A percentile compares a stretch with the other conserved stretches of the same genome.
Evolutionary conservation across 495 filamentous ascomycete genomes (phyloP).

Genomic region (Penicillium nucicola): DNA sequence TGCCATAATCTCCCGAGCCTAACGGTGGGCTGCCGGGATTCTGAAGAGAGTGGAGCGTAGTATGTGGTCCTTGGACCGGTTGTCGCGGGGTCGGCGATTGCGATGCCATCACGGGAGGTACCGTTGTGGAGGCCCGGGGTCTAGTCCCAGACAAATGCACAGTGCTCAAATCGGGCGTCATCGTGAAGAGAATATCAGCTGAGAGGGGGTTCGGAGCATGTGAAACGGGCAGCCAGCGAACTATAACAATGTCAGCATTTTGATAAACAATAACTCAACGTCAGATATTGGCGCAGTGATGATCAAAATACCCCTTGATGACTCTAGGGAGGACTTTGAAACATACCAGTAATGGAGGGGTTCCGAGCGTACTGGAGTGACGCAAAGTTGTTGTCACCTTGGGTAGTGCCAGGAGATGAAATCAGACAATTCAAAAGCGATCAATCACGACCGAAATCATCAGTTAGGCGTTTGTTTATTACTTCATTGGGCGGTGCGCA

Average conservation of each 20-base stretch:
- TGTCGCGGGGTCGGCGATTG: conserved; percentile 44
- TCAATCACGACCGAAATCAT: background rate
- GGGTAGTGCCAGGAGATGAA: background rate
- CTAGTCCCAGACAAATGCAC: conserved; percentile 52
- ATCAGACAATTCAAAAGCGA: background rate
- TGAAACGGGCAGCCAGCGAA: background rate
- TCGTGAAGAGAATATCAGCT: conserved; percentile 8
- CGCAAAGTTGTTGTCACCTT: background rate
- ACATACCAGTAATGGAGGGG: conserved; percentile 9
- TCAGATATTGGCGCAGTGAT: background rate
- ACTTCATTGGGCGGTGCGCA: conserved; percentile 8
- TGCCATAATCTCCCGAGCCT: conserved; percentile 48
- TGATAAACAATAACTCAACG: conserved; percentile 1
- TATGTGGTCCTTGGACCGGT: conserved; percentile 41
- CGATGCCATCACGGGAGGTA: conserved; percentile 41
- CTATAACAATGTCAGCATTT: conserved; percentile 2
- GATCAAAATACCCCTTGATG: conserved; percentile 9
- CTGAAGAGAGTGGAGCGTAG: conserved; percentile 43
- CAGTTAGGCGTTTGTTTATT: background rate
- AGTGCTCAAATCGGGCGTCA: conserved; percentile 63
- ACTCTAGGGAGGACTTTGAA: conserved; percentile 4
- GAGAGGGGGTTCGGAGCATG: background rate
- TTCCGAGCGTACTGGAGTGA: background rate
- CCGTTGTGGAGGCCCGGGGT: conserved; percentile 50
- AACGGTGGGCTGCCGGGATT: conserved; percentile 25